These are phyloP conservation scores for Rhododendron henanense DNA, from an alignment of 148 eudicot genomes.

Conservation along the genomic window DNA sequence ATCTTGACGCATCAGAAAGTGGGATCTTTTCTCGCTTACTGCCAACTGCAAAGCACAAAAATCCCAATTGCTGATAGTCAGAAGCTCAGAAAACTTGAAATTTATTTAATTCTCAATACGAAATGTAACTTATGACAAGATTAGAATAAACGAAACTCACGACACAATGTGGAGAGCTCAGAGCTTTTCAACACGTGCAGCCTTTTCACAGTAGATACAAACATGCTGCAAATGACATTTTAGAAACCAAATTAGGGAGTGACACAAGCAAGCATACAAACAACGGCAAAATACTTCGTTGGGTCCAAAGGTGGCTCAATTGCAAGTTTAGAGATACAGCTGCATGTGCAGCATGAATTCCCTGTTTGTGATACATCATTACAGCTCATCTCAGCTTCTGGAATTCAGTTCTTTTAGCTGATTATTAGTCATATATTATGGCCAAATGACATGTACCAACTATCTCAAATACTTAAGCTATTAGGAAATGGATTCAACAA, in stretches of 20 bases:
- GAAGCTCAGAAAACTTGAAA: neutral
- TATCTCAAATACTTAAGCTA: neutral
- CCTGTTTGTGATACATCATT: neutral
- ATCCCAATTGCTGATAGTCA: neutral
- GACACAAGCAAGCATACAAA: neutral
- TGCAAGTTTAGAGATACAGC: neutral
- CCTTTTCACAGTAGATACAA: slow-evolving; percentile 83
- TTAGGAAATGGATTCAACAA: neutral
- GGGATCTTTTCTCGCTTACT: slow-evolving; percentile 30
- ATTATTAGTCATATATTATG: neutral
- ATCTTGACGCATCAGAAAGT: slow-evolving; percentile 4
- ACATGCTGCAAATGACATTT: slow-evolving; percentile 58
- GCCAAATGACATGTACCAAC: neutral
- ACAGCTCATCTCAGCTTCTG: neutral
- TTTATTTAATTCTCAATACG: neutral
- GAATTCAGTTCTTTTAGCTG: neutral
- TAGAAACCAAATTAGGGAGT: neutral
- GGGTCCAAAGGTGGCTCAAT: neutral
- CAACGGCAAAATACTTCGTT: neutral
- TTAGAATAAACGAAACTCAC: slow-evolving; percentile 36
- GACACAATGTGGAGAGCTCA: slow-evolving; percentile 50
- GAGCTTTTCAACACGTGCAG: slow-evolving; percentile 83
- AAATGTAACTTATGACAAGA: neutral
- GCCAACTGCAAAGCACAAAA: slow-evolving; percentile 31
- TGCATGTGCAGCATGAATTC: neutral